Evolutionary conservation across 208 protist species (phyloP).

Genomic region (Trypanosoma grayi): DNA sequence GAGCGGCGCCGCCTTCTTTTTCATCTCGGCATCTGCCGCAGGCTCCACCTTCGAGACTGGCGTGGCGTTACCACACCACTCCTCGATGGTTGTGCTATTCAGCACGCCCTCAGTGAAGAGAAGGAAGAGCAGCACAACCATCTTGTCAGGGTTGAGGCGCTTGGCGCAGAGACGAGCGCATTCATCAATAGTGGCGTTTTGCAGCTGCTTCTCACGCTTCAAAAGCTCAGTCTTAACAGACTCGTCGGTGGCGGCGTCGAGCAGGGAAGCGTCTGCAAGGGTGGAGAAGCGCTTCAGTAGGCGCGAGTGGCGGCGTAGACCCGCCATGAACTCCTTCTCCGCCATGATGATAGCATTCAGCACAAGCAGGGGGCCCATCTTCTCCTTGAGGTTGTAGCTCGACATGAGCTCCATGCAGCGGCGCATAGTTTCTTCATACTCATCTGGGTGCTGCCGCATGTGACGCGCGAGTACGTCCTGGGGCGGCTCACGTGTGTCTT

Average conservation of each 20-base stretch:
- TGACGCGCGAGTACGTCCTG: slow-evolving; percentile 32
- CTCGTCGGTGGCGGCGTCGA: slow-evolving; percentile 38
- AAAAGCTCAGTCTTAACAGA: slow-evolving; percentile 50
- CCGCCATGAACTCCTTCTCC: slow-evolving; percentile 41
- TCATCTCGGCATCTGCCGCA: slow-evolving; percentile 38
- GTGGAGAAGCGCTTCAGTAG: slow-evolving; percentile 65
- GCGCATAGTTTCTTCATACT: slow-evolving; percentile 27
- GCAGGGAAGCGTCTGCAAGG: slow-evolving; percentile 38
- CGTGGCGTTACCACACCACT: slow-evolving; percentile 32
- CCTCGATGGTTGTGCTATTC: slow-evolving; percentile 44
- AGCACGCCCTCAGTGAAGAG: slow-evolving; percentile 76
- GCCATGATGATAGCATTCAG: slow-evolving; percentile 47
- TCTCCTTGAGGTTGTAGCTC: slow-evolving; percentile 73
- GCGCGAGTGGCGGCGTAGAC: slow-evolving; percentile 45
- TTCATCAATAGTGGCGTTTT: slow-evolving; percentile 58
- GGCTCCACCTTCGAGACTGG: slow-evolving; percentile 27
- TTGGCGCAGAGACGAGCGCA: slow-evolving; percentile 40
- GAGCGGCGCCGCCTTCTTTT: slow-evolving; percentile 41
- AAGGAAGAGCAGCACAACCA: slow-evolving; percentile 64
- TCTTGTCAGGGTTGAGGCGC: slow-evolving; percentile 47
- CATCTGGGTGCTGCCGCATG: slow-evolving; percentile 33
- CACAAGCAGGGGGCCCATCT: slow-evolving; percentile 42
- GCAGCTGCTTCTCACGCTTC: slow-evolving; percentile 58
- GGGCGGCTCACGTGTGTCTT: slow-evolving; percentile 28
- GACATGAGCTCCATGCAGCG: slow-evolving; percentile 59